Evolutionary conservation across 768 basidiomycete species (phyloP).

Genomic region (Plicaturopsis crispa): DNA sequence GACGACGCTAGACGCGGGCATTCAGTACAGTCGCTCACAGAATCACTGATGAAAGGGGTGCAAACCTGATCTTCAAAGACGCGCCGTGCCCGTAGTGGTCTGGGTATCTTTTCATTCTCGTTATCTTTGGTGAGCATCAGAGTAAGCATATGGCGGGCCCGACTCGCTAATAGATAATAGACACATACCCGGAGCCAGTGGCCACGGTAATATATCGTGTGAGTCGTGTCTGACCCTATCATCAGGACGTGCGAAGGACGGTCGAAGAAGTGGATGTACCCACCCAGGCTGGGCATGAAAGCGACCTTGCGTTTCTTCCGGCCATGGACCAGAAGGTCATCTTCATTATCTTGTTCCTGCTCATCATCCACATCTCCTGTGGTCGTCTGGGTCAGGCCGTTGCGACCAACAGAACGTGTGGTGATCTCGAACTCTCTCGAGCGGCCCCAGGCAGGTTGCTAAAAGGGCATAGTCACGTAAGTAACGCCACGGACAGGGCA

Average conservation of each 20-base stretch:
- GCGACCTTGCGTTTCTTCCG: slow-evolving; percentile 72
- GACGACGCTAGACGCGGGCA: slow-evolving; percentile 56
- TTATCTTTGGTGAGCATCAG: slow-evolving; percentile 45
- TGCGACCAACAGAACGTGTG: slow-evolving; percentile 63
- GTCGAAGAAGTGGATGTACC: slow-evolving; percentile 16
- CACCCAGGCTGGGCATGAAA: slow-evolving; percentile 82
- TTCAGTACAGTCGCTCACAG: too few species aligned
- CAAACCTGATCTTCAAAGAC: slow-evolving; percentile 74
- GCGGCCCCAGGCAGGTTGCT: slow-evolving; percentile 90
- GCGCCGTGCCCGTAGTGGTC: slow-evolving; percentile 71
- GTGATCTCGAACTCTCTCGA: slow-evolving; percentile 89
- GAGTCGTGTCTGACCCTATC: slow-evolving; percentile 59
- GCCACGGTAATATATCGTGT: slow-evolving; percentile 85
- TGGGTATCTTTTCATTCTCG: slow-evolving; percentile 67
- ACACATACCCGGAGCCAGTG: slow-evolving; percentile 75
- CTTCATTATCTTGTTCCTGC: slow-evolving; percentile 56
- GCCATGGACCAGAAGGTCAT: slow-evolving; percentile 54
- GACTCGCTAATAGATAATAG: too few species aligned
- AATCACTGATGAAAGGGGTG: slow-evolving; percentile 6
- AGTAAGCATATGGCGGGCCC: too few species aligned
- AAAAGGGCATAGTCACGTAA: slow-evolving; percentile 10
- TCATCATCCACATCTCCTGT: slow-evolving; percentile 77
- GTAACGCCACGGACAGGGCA: slow-evolving; percentile 8
- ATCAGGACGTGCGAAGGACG: slow-evolving; percentile 9
- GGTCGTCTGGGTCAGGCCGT: slow-evolving; percentile 56